A percentile compares a stretch with the other conserved stretches of the same genome.
These are phyloP conservation scores for Serendipita indica DNA, from an alignment of 768 basidiomycete species.

Conservation along the genomic window DNA sequence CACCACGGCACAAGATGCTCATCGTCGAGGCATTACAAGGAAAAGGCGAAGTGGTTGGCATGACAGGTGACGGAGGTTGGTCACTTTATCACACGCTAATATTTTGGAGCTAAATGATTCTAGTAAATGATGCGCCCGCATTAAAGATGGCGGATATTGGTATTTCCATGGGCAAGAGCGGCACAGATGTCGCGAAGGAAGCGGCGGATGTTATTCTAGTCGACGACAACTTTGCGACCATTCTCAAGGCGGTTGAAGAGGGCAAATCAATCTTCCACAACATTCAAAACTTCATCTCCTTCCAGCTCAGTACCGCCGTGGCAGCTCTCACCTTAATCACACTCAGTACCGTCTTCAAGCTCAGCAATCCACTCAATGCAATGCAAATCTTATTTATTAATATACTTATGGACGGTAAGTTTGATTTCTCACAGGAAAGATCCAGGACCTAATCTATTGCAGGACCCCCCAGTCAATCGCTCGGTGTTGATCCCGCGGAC, in stretches of 20 bases:
- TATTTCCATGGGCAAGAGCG: constrained; percentile 93
- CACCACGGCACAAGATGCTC: constrained; percentile 94
- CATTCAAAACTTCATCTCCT: constrained; percentile 93
- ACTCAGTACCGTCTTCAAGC: constrained; percentile 74
- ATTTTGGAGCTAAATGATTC: not conserved
- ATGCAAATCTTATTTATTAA: constrained; percentile 99
- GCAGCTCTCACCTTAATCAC: constrained; percentile 93
- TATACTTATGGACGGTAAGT: constrained; percentile 90
- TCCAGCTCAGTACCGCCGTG: constrained; percentile 95
- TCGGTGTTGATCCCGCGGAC: constrained; percentile 94
- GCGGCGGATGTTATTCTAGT: constrained; percentile 94
- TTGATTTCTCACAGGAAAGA: not conserved
- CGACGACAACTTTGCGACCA: constrained; percentile 93
- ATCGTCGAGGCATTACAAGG: constrained; percentile 90
- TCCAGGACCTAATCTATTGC: constrained; percentile 10
- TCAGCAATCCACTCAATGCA: constrained; percentile 86
- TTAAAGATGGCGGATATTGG: constrained; percentile 98
- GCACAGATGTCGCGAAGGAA: constrained; percentile 98
- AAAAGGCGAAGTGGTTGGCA: constrained; percentile 80
- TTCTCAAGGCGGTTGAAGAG: constrained; percentile 88
- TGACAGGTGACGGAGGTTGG: constrained; percentile 93
- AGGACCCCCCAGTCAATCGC: constrained; percentile 89
- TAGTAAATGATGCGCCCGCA: constrained; percentile 92
- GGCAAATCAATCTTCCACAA: constrained; percentile 98
- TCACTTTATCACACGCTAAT: constrained; percentile 12